These are phyloP conservation scores for Penicillium odoratum DNA, from an alignment of 495 filamentous ascomycete genomes.

Conservation along the genomic window DNA sequence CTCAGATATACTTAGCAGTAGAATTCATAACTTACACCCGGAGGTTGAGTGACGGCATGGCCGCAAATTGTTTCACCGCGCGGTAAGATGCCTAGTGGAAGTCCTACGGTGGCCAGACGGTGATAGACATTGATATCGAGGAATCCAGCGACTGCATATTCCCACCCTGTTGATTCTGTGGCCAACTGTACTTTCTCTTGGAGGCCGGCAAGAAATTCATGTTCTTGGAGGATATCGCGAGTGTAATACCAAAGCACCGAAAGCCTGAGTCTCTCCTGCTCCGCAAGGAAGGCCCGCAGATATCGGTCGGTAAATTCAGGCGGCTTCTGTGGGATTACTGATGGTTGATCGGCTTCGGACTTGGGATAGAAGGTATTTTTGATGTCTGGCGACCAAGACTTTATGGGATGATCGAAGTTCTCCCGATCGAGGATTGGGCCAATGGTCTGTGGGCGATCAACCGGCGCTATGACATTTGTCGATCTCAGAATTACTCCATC, in stretches of 20 bases:
- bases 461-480: neutral
- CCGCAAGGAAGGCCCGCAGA: slow-evolving; percentile 10
- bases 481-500: slow-evolving; percentile 16
- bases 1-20: neutral
- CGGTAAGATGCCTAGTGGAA: slow-evolving; percentile 18
- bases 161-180: slow-evolving; percentile 18
- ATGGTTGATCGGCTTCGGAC: neutral
- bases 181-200: slow-evolving; percentile 19
- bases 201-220: slow-evolving; percentile 13
- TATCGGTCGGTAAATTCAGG: slow-evolving; percentile 8
- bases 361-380: slow-evolving; percentile 10
- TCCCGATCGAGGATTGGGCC: slow-evolving; percentile 17
- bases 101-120: slow-evolving; percentile 16
- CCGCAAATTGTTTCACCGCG: slow-evolving; percentile 20
- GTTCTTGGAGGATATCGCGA: slow-evolving; percentile 11
- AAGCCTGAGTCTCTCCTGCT: slow-evolving; percentile 20
- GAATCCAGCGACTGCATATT: slow-evolving; percentile 17
- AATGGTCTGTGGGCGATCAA: slow-evolving; percentile 11
- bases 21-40: slow-evolving; percentile 13
- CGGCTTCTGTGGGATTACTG: slow-evolving; percentile 4
- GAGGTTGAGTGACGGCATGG: slow-evolving; percentile 19
- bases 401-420: slow-evolving; percentile 17
- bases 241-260: slow-evolving; percentile 23
- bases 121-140: slow-evolving; percentile 18
- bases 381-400: slow-evolving; percentile 4